These are phyloP conservation scores for Apiospora rasikravindrae DNA, from an alignment of 2,329 filamentous ascomycete species.

Conservation along the genomic window DNA sequence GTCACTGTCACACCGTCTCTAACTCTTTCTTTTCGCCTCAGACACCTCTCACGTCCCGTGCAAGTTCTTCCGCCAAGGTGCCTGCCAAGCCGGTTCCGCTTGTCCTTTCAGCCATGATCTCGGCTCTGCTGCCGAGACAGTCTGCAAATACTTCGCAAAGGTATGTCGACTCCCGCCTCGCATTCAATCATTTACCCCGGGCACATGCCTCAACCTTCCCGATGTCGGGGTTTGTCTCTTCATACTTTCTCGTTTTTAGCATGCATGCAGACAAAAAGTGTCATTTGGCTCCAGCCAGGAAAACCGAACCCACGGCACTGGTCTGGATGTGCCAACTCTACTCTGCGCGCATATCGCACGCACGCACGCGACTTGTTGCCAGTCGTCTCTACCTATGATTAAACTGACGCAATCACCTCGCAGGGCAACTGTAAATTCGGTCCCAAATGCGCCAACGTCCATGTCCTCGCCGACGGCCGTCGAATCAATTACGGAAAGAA, in stretches of 20 bases:
- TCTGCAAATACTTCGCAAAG: conserved; percentile 99
- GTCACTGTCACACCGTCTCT: conserved; percentile 17
- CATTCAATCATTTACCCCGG: not conserved
- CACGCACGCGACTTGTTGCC: not conserved
- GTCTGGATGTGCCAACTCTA: not conserved
- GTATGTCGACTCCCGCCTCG: conserved; percentile 52
- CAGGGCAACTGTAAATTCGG: conserved; percentile 99
- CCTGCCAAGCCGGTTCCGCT: conserved; percentile 93
- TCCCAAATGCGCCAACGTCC: conserved; percentile 94
- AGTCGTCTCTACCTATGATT: not conserved
- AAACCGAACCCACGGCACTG: not conserved
- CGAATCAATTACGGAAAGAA: conserved; percentile 82
- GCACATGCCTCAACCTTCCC: not conserved
- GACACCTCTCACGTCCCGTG: conserved; percentile 97
- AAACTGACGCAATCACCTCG: not conserved
- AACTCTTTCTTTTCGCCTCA: conserved; percentile 43
- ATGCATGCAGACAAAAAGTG: not conserved
- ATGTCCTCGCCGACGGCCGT: conserved; percentile 91
- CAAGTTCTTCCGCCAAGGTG: conserved; percentile 98
- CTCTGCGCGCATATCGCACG: not conserved
- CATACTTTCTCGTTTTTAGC: not conserved
- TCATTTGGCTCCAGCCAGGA: not conserved
- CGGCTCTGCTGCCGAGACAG: conserved; percentile 80
- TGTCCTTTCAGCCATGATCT: conserved; percentile 97
- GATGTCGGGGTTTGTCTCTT: not conserved